phyloP scores from a whole-genome alignment of 805 yeast species.

The Suhomyces emberorum region DNA sequence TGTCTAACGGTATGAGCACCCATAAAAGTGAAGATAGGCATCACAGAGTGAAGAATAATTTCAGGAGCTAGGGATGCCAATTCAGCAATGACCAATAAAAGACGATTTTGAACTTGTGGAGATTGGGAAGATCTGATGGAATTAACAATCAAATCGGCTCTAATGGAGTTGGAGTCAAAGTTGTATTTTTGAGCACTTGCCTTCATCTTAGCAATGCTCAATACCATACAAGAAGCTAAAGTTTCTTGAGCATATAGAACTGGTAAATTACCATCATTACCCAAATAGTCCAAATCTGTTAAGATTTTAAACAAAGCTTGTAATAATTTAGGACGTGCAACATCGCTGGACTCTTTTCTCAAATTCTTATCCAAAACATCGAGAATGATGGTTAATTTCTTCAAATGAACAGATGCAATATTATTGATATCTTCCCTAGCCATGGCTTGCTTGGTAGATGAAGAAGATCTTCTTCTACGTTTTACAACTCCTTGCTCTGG shows the following conservation, averaged over 20 bases:
- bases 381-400: conserved; percentile 70
- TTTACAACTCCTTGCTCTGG: conserved; percentile 58
- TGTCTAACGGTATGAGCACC: conserved; percentile 96
- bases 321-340: conserved; percentile 45
- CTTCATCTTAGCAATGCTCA: conserved; percentile 58
- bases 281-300: conserved; percentile 78
- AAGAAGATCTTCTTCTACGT: conserved; percentile 78
- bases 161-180: conserved; percentile 61
- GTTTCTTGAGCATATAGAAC: conserved; percentile 89
- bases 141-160: conserved; percentile 89
- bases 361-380: conserved; percentile 68
- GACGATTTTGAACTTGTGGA: conserved; percentile 91
- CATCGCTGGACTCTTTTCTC: conserved; percentile 22
- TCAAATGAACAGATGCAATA: conserved; percentile 75
- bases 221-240: conserved; percentile 79
- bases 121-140: conserved; percentile 85
- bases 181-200: conserved; percentile 20
- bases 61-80: conserved; percentile 89
- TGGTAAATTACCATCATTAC: conserved; percentile 88
- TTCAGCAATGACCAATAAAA: conserved; percentile 80
- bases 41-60: conserved; percentile 86
- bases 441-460: conserved; percentile 72
- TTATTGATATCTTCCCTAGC: conserved; percentile 65
- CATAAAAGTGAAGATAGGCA: conserved; percentile 99
- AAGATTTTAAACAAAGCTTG: conserved; percentile 56